A percentile compares a stretch with the other conserved stretches of the same genome.
Conservation (phyloP, 139 green algal species). For the Astrephomene gubernaculifera region DNA sequence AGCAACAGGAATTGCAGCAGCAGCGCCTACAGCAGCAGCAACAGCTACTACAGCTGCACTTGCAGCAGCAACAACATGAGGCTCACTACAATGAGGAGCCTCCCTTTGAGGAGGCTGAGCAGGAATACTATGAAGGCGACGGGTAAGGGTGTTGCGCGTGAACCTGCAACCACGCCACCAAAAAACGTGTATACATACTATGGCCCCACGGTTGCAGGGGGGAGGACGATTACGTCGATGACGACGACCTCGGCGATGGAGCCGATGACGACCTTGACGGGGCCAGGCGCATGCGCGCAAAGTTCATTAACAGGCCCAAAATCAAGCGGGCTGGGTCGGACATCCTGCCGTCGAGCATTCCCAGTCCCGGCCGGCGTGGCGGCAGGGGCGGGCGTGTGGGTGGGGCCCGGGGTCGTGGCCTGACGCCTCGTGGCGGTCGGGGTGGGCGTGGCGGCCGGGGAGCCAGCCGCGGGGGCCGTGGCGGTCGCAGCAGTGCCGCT, state of each 20-base stretch:
- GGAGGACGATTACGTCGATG: slow-evolving; percentile 30
- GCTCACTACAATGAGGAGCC: slow-evolving; percentile 26
- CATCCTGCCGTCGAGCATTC: slow-evolving; percentile 1
- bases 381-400: slow-evolving; percentile 26
- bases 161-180: no score
- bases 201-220: background rate
- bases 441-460: background rate
- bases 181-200: background rate
- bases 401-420: slow-evolving; percentile 25
- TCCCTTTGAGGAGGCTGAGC: slow-evolving; percentile 44
- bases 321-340: slow-evolving; percentile 35
- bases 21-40: background rate
- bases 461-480: slow-evolving; percentile 15
- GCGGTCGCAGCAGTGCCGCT: background rate
- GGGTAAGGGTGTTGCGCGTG: no score
- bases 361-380: slow-evolving; percentile 6
- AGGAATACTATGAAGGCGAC: slow-evolving; percentile 48
- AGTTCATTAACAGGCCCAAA: slow-evolving; percentile 1
- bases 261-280: slow-evolving; percentile 34
- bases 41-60: background rate
- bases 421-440: slow-evolving; percentile 5
- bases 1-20: background rate
- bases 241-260: slow-evolving; percentile 26
- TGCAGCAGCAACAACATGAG: slow-evolving; percentile 39
- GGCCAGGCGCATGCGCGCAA: slow-evolving; percentile 8